A percentile compares a stretch with the other conserved stretches of the same genome.
phyloP scores from a whole-genome alignment of 495 filamentous ascomycete genomes.

The Hyaloscypha finlandica region DNA sequence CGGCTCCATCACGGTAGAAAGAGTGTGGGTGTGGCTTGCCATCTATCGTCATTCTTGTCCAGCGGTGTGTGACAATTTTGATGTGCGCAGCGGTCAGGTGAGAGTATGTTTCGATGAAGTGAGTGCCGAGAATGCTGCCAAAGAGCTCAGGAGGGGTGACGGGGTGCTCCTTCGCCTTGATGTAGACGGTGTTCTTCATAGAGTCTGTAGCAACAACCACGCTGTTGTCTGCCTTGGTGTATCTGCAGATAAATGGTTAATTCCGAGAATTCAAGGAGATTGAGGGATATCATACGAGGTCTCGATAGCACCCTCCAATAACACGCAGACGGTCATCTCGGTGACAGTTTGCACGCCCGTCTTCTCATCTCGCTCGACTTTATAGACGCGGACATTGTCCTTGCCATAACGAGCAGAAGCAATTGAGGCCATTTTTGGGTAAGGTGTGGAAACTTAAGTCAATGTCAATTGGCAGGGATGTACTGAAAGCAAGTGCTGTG shows the following conservation, averaged over 20 bases:
- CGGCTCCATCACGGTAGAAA: conserved; percentile 86
- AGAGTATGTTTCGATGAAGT: conserved; percentile 84
- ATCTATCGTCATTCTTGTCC: conserved; percentile 86
- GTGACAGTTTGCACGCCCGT: conserved; percentile 80
- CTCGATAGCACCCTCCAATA: conserved; percentile 90
- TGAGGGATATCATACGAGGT: conserved; percentile 61
- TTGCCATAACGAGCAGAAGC: conserved; percentile 85
- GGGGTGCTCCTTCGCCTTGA: conserved; percentile 89
- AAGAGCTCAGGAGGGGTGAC: conserved; percentile 94
- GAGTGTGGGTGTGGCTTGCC: conserved; percentile 95
- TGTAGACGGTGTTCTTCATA: conserved; percentile 97
- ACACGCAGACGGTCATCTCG: conserved; percentile 91
- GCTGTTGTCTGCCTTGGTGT: conserved; percentile 92
- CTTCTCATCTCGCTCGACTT: conserved; percentile 77
- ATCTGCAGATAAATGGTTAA: conserved; percentile 48
- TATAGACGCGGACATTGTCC: conserved; percentile 98
- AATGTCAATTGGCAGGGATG: not conserved
- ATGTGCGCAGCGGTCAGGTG: conserved; percentile 86
- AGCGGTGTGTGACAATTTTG: conserved; percentile 81
- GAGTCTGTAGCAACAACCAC: conserved; percentile 96
- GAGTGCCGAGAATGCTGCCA: conserved; percentile 75
- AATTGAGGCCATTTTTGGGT: conserved; percentile 54
- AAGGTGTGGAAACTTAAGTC: conserved; percentile 2
- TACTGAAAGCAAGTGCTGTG: not conserved
- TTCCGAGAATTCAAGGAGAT: not conserved